Conservation (phyloP, 2,329 filamentous ascomycete genomes). For the Elsinoe arachidis region DNA sequence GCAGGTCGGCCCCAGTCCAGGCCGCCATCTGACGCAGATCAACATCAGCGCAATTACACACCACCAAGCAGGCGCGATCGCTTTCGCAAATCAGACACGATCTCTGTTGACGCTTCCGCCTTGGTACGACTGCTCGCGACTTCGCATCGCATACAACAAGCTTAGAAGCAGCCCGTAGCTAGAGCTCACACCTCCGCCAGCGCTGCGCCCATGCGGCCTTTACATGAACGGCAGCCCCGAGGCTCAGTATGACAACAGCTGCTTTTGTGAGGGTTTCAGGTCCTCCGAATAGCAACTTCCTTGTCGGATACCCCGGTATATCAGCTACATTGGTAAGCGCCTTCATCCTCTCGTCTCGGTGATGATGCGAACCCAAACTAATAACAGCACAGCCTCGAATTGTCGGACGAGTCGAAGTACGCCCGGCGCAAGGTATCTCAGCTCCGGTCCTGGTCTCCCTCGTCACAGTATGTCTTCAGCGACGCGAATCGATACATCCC, state of each 20-base stretch:
- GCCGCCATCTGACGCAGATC: slow-evolving; percentile 8
- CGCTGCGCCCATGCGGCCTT: slow-evolving; percentile 18
- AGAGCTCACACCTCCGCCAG: neutral
- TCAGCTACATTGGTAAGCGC: slow-evolving; percentile 69
- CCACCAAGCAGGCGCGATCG: neutral
- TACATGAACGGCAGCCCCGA: slow-evolving; percentile 2
- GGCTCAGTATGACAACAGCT: slow-evolving; percentile 34
- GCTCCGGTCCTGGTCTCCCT: slow-evolving; percentile 86
- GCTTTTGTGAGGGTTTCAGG: slow-evolving; percentile 93
- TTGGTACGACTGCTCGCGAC: too few species aligned
- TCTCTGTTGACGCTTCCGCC: neutral
- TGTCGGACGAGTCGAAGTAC: slow-evolving; percentile 95
- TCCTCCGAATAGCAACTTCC: slow-evolving; percentile 91
- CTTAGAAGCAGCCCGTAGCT: neutral
- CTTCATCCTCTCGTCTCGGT: neutral
- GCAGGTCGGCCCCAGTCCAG: neutral
- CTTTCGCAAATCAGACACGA: neutral
- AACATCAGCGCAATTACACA: slow-evolving; percentile 5
- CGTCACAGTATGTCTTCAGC: slow-evolving; percentile 87
- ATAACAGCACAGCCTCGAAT: slow-evolving; percentile 66
- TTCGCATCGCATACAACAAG: neutral
- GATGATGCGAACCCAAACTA: neutral
- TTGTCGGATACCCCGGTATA: slow-evolving; percentile 95
- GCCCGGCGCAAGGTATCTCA: slow-evolving; percentile 74
- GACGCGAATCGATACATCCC: slow-evolving; percentile 92